Base-by-base conservation (phyloP, 2,329 filamentous ascomycete genomes). In the Didymella sp. region DNA sequence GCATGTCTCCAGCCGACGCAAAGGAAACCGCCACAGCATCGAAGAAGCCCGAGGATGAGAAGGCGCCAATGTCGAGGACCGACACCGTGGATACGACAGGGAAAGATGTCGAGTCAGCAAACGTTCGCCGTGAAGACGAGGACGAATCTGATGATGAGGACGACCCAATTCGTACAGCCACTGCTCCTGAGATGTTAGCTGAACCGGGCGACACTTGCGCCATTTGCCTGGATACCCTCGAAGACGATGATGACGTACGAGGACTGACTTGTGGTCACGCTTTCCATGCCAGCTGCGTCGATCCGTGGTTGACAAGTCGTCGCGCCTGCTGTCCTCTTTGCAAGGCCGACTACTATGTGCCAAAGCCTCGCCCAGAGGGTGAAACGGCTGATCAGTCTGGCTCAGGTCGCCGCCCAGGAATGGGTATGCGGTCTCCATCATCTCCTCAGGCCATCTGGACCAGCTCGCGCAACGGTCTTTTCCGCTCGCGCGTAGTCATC, bases 341-440 rank as follows among this genome's bases (percentile, higher is more conserved):
- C 82, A 99, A 99, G 79, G 91, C 94, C 37, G 95, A 99, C 73
- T 99, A 98, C 76, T 98, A 96, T 76, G 89, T 92, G 2, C 94
- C 95, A 0, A 98, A 98, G 78, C 91, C 92, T 47, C 89, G 92
- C 15, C 82, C 90, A 3, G 85, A 87, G 59, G 81, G 78, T 8
- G 80, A 82, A 48, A 56, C 64, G 40, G 75, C 60, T 19, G 67
- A 69, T 21, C 65, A 68, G 30, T 51, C 68, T 4, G 42, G 60
- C 8, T 61, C 66, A n/a, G 63, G 66, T 44, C 74, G 73, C 41
- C 72, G 72, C 21, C 55, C 69, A n/a, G 63, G 58, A 28, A 61
- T 66, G 28, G 67, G 71, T 24, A 63, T 75, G 19, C 56, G 72
- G 31, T 71, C 72, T 9, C 73, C 75, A 33, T 69, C 67, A 2